Evolutionary conservation across 2,329 filamentous ascomycete genomes (phyloP).

Genomic region (Fusarium gaditjirri): DNA sequence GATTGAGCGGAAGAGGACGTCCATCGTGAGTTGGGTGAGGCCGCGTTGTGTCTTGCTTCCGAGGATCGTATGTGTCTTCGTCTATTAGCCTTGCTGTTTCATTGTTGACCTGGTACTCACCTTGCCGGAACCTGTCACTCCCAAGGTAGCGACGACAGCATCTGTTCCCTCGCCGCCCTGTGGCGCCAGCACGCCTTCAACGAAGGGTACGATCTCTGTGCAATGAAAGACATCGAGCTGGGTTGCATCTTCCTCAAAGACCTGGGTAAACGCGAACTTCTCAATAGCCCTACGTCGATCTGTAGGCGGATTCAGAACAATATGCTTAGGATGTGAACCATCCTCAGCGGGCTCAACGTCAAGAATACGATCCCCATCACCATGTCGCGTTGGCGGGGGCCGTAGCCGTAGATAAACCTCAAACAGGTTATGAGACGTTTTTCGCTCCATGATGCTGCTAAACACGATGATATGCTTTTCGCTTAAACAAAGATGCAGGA

Average conservation of each 20-base stretch:
- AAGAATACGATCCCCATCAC: constrained; percentile 74
- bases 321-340: constrained; percentile 68
- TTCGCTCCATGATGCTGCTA: constrained; percentile 53
- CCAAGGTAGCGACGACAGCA: constrained; percentile 88
- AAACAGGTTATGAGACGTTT: constrained; percentile 71
- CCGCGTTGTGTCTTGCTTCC: constrained; percentile 88
- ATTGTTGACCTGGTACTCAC: constrained; percentile 57
- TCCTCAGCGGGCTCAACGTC: constrained; percentile 72
- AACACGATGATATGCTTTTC: constrained; percentile 1
- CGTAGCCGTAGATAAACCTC: constrained; percentile 90
- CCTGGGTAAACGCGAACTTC: constrained; percentile 91
- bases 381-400: constrained; percentile 66
- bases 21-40: constrained; percentile 89
- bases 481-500: constrained; percentile 19
- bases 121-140: constrained; percentile 96
- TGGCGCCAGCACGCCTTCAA: constrained; percentile 82
- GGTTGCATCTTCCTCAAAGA: constrained; percentile 87
- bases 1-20: constrained; percentile 87
- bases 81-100: background rate
- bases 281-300: constrained; percentile 91
- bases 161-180: constrained; percentile 83
- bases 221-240: constrained; percentile 90
- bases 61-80: constrained; percentile 92
- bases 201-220: constrained; percentile 77
- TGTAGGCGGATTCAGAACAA: constrained; percentile 81